Evolutionary conservation across 805 yeast genomes (phyloP).

Genomic region (Yamadazyma olivae): DNA sequence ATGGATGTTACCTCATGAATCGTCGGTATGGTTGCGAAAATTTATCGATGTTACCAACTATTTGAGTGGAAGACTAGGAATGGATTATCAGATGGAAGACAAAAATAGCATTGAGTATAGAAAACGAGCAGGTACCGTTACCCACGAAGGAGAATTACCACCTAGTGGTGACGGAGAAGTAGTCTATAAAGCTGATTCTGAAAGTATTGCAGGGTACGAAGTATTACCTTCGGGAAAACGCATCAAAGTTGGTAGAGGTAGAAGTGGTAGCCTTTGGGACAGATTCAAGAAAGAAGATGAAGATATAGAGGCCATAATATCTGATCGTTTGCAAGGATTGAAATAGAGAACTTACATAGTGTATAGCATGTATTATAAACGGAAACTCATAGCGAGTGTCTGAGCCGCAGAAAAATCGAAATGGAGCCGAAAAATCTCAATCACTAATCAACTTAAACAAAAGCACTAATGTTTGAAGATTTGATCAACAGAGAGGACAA

Average conservation of each 20-base stretch:
- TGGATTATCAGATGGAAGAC: constrained; percentile 6
- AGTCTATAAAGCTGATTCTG: constrained; percentile 24
- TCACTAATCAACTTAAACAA: too few relatives aligned
- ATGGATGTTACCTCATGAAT: constrained; percentile 64
- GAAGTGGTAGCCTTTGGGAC: constrained; percentile 6
- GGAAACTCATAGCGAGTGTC: not conserved
- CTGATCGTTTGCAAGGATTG: constrained; percentile 34
- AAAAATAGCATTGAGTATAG: constrained; percentile 37
- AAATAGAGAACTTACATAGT: not conserved
- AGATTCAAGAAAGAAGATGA: constrained; percentile 18
- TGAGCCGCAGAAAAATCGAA: too few relatives aligned
- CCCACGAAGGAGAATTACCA: constrained; percentile 46
- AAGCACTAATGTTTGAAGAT: constrained; percentile 16
- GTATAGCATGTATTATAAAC: not conserved
- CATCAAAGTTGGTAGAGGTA: constrained; percentile 34
- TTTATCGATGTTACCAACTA: constrained; percentile 1
- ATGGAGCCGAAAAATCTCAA: not conserved
- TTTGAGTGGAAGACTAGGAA: not conserved
- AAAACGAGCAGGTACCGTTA: constrained; percentile 48
- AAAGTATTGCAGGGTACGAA: constrained; percentile 34
- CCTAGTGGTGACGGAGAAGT: constrained; percentile 42
- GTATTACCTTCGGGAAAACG: constrained; percentile 73
- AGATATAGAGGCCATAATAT: constrained; percentile 55
- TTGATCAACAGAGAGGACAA: constrained; percentile 15
- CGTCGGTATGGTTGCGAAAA: constrained; percentile 20